Conservation (phyloP, 257 asterid genomes). For the Lavandula angustifolia region DNA sequence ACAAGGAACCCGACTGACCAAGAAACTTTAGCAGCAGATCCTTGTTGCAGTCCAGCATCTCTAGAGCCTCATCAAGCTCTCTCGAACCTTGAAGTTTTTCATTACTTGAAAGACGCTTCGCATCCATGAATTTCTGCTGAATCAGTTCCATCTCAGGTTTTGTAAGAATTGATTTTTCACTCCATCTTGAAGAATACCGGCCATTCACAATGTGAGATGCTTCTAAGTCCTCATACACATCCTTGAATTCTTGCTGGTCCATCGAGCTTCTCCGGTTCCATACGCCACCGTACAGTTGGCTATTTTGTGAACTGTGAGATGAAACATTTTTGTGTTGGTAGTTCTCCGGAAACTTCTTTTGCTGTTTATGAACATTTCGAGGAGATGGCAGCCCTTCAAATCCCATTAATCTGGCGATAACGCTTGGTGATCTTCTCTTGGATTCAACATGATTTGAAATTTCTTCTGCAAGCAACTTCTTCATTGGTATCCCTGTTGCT, state of each 20-base stretch:
- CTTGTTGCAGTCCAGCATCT: constrained; percentile 54
- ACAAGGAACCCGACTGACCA: constrained; percentile 49
- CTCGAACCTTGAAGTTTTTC: constrained; percentile 52
- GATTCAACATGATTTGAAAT: constrained; percentile 65
- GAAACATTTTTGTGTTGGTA: constrained; percentile 41
- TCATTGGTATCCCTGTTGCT: constrained; percentile 59
- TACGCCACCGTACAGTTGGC: constrained; percentile 37
- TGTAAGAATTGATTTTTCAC: constrained; percentile 46
- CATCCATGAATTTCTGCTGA: constrained; percentile 56
- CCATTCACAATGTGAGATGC: constrained; percentile 66
- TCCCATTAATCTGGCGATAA: constrained; percentile 85
- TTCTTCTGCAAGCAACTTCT: constrained; percentile 75
- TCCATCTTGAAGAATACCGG: constrained; percentile 67
- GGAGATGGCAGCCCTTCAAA: constrained; percentile 80
- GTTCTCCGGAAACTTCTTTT: constrained; percentile 46
- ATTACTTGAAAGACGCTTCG: constrained; percentile 50
- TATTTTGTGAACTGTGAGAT: constrained; percentile 28
- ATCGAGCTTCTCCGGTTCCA: constrained; percentile 45
- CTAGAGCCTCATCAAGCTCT: constrained; percentile 51
- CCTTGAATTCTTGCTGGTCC: constrained; percentile 67
- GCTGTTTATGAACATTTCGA: constrained; percentile 53
- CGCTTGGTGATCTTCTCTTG: constrained; percentile 59
- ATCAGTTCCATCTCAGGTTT: constrained; percentile 55
- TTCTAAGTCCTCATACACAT: constrained; percentile 86
- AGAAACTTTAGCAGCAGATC: constrained; percentile 52